Conservation (phyloP, 805 yeast genomes). For the Teunomyces tritomae region DNA sequence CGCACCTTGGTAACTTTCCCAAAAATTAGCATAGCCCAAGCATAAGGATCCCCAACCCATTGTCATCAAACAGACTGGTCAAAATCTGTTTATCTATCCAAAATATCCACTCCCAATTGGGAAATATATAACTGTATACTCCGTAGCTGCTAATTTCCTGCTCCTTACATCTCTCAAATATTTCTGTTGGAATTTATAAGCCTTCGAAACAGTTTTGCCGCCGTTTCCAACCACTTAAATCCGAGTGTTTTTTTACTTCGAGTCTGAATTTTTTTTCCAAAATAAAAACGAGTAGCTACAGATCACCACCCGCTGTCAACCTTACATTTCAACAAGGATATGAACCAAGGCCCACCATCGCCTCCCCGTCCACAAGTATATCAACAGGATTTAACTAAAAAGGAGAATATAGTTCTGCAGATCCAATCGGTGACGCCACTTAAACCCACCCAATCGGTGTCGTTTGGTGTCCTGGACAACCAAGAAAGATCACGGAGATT, state of each 20-base stretch:
- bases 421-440: constrained; percentile 6
- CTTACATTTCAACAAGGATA: not conserved
- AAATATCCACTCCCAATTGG: too few species aligned
- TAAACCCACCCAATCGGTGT: constrained; percentile 20
- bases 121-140: too few species aligned
- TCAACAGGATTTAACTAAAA: not conserved
- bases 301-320: not conserved
- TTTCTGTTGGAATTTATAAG: not conserved
- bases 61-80: too few species aligned
- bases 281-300: not conserved
- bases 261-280: not conserved
- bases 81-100: too few species aligned
- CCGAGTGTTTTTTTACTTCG: not conserved
- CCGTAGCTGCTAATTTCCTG: not conserved
- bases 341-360: constrained; percentile 2
- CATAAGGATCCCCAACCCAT: too few species aligned
- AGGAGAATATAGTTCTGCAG: not conserved
- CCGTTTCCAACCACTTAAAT: not conserved
- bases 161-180: not conserved
- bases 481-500: constrained; percentile 39
- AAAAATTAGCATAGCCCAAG: not conserved
- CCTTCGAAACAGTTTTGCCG: not conserved
- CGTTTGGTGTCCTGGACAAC: constrained; percentile 34
- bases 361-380: constrained; percentile 1
- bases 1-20: not conserved